phyloP scores from a whole-genome alignment of 2,329 filamentous ascomycete species.

The Hortaea sp. region DNA sequence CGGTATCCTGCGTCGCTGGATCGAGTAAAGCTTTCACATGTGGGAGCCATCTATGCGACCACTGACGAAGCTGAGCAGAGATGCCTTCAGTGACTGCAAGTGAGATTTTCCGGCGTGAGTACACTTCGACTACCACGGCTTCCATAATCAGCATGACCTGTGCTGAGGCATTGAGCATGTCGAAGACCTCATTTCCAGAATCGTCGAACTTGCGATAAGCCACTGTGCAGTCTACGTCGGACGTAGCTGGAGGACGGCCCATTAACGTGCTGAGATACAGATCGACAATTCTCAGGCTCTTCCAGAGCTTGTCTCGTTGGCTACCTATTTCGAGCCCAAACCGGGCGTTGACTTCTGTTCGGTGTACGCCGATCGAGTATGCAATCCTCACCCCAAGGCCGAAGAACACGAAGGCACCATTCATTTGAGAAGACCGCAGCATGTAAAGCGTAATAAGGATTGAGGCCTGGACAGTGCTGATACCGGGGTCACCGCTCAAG shows the following conservation, averaged over 20 bases:
- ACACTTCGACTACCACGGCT: slow-evolving; percentile 37
- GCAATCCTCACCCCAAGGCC: slow-evolving; percentile 42
- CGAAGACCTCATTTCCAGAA: slow-evolving; percentile 17
- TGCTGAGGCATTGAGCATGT: slow-evolving; percentile 26
- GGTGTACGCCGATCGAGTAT: slow-evolving; percentile 43
- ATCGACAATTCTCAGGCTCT: slow-evolving; percentile 42
- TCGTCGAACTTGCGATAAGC: slow-evolving; percentile 19
- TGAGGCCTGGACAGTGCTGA: slow-evolving; percentile 43
- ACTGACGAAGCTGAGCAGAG: slow-evolving; percentile 31
- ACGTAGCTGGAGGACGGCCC: slow-evolving; percentile 44
- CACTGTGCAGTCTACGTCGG: slow-evolving; percentile 40
- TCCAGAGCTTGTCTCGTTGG: slow-evolving; percentile 41
- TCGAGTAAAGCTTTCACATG: slow-evolving; percentile 16
- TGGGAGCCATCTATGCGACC: slow-evolving; percentile 28
- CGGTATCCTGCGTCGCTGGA: slow-evolving; percentile 11
- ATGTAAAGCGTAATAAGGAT: slow-evolving; percentile 43
- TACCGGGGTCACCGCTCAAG: slow-evolving; percentile 40
- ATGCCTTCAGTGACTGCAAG: slow-evolving; percentile 32
- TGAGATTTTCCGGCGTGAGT: slow-evolving; percentile 33
- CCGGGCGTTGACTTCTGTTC: slow-evolving; percentile 42
- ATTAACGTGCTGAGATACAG: slow-evolving; percentile 42
- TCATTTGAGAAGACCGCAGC: slow-evolving; percentile 42
- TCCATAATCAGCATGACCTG: slow-evolving; percentile 42
- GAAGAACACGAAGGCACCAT: slow-evolving; percentile 44
- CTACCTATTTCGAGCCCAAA: slow-evolving; percentile 33